Evolutionary conservation across 2,329 filamentous ascomycete species (phyloP).

Genomic region (Helminthosporium solani): DNA sequence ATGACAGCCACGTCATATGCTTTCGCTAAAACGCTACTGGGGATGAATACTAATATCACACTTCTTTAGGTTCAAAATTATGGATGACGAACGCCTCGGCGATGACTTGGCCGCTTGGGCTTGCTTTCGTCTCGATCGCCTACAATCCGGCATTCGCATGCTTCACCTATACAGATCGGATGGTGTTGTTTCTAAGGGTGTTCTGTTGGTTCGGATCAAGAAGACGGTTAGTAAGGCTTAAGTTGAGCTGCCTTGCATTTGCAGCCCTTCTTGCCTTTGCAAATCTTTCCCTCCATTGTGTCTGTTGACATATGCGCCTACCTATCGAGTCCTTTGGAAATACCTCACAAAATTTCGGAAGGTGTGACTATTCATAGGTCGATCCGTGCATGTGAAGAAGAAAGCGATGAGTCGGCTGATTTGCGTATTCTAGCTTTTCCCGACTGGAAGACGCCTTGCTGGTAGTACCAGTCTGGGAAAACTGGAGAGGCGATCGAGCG

Average conservation of each 20-base stretch:
- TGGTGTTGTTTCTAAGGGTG: constrained; percentile 65
- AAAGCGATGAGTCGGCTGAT: neutral
- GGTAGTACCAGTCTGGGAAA: neutral
- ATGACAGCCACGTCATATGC: too few species aligned
- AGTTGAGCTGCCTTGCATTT: constrained; percentile 1
- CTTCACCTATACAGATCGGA: constrained; percentile 72
- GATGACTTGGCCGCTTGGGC: constrained; percentile 86
- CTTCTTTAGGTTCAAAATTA: constrained; percentile 69
- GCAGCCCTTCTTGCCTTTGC: constrained; percentile 1
- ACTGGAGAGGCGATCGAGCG: neutral
- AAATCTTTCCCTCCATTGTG: neutral
- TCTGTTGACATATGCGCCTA: neutral
- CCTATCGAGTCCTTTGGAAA: neutral
- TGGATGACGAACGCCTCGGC: constrained; percentile 75
- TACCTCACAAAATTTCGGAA: too few species aligned
- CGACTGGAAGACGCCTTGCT: neutral
- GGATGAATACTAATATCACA: constrained; percentile 1
- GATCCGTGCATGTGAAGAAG: too few species aligned
- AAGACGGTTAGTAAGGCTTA: constrained; percentile 51
- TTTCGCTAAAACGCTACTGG: too few species aligned
- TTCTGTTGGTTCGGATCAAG: constrained; percentile 71
- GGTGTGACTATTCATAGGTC: too few species aligned
- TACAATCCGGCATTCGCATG: constrained; percentile 74
- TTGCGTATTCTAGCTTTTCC: neutral
- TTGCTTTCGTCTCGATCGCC: constrained; percentile 79